These are phyloP conservation scores for Fragaria ananassa DNA, from an alignment of 306 rosid genomes.

Conservation along the genomic window DNA sequence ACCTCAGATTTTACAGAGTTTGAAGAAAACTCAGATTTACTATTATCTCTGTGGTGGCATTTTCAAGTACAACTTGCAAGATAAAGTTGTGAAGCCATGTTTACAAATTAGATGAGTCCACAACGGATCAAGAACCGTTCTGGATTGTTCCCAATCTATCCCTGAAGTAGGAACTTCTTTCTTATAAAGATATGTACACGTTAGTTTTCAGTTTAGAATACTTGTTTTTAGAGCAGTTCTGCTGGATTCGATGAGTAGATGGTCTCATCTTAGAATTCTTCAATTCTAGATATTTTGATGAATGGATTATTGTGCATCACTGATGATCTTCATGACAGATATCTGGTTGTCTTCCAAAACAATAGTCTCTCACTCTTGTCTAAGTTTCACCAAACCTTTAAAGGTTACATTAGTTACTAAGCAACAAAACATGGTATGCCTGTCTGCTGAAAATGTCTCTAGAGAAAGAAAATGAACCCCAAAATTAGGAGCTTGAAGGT, in stretches of 20 bases:
- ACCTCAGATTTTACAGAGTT: background rate
- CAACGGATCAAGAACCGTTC: too few species aligned
- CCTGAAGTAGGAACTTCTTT: background rate
- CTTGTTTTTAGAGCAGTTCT: background rate
- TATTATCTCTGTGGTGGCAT: background rate
- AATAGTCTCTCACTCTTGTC: too few species aligned
- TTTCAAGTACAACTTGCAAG: background rate
- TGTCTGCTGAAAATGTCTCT: background rate
- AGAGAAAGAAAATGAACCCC: conserved; percentile 5
- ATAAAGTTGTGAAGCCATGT: too few species aligned
- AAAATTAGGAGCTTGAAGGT: conserved; percentile 2
- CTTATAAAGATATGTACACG: too few species aligned
- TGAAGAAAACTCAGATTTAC: background rate
- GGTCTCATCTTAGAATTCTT: too few species aligned
- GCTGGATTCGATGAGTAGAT: background rate
- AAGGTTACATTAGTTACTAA: too few species aligned
- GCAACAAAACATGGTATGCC: background rate
- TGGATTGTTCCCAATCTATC: background rate
- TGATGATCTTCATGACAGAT: background rate
- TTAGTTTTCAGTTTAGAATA: too few species aligned
- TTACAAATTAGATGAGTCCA: too few species aligned
- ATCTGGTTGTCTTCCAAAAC: background rate
- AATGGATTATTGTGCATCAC: background rate
- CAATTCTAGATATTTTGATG: too few species aligned
- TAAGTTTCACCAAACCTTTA: too few species aligned